Base-by-base conservation (phyloP, 768 basidiomycete genomes). In the Tricholoma bakamatsutake region DNA sequence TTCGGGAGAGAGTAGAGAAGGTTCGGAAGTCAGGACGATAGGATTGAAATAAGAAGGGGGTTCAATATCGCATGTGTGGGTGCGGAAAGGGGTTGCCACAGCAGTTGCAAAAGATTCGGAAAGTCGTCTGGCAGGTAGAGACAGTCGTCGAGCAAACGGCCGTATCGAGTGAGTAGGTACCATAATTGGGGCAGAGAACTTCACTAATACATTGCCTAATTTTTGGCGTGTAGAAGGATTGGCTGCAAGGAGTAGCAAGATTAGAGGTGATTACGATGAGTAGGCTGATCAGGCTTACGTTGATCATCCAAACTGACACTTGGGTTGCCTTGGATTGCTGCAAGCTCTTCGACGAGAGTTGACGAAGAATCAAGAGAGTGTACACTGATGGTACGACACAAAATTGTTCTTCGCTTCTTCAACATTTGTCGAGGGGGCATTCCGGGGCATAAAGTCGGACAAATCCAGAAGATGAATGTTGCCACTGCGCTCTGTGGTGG, bases 351-450 rank as follows among this genome's bases (percentile, higher is more conserved):
- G 3, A 55, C 35, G n/a, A 49, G 47, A 39, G 54, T 49, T 3
- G 54, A 55, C 5, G 47, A 37, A 6, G 54, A 55, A 49, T 3
- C 28, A 39, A 55, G 47, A 28, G 54, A 40, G 21, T 55, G 47
- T 15, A 17, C 28, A 17, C 47, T 55, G 43, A 35, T 8, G 17
- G 45, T 46, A 5, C 53, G 45, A 9, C 27, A 24, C 18, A 35
- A 21, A 7, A n/a, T 11, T 31, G 5, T 21, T 35, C 11, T 18
- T 18, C 18, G 40, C 12, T 24, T 54, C 12, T 46, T 47, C 9
- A n/a, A 6, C 8, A 54, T 10, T 21, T 48, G 30, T 27, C 43
- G 53, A 18, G 42, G 28, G 21, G 45, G 53, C 53, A 54, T 54
- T 27, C 28, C 37, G 6, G 53, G 53, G 28, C 18, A 17, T 46